Conservation (phyloP, 352 stramenopile species). For the Phytophthora melonis region DNA sequence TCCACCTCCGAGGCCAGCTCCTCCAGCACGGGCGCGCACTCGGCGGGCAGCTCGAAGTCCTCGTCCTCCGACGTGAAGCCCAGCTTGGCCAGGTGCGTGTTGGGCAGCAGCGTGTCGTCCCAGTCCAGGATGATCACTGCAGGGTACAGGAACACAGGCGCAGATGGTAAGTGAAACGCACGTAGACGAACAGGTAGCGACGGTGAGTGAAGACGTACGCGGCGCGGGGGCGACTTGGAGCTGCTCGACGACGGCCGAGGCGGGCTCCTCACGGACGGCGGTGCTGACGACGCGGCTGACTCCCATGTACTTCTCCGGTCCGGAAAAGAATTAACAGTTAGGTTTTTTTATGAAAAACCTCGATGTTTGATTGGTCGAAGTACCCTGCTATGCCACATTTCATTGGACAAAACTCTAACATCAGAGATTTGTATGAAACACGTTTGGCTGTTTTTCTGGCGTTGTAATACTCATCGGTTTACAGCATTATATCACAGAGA, state of each 20-base stretch:
- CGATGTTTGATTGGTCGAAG: no score
- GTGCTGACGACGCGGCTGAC: slow-evolving; percentile 41
- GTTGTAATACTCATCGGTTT: no score
- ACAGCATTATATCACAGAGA: no score
- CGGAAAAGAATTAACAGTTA: no score
- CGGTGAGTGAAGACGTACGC: slow-evolving; percentile 22
- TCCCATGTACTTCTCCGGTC: no score
- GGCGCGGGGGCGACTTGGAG: slow-evolving; percentile 9
- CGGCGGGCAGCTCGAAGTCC: slow-evolving; percentile 49
- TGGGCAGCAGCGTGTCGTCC: slow-evolving; percentile 85
- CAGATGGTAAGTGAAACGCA: slow-evolving; percentile 5
- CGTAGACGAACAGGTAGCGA: neutral
- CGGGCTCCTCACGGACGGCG: slow-evolving; percentile 28
- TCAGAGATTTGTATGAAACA: no score
- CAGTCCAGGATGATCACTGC: slow-evolving; percentile 83
- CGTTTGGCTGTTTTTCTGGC: no score
- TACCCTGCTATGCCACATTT: no score
- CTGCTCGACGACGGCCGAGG: slow-evolving; percentile 29
- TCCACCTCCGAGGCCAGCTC: slow-evolving; percentile 49
- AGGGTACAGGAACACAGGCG: neutral
- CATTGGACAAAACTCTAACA: no score
- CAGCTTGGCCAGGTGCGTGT: slow-evolving; percentile 72
- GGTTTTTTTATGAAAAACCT: no score
- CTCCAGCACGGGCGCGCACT: slow-evolving; percentile 40
- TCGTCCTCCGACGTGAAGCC: slow-evolving; percentile 67